These are phyloP conservation scores for Schizosaccharomyces versatilis DNA, from an alignment of 1,139 yeast genomes.

Conservation along the genomic window DNA sequence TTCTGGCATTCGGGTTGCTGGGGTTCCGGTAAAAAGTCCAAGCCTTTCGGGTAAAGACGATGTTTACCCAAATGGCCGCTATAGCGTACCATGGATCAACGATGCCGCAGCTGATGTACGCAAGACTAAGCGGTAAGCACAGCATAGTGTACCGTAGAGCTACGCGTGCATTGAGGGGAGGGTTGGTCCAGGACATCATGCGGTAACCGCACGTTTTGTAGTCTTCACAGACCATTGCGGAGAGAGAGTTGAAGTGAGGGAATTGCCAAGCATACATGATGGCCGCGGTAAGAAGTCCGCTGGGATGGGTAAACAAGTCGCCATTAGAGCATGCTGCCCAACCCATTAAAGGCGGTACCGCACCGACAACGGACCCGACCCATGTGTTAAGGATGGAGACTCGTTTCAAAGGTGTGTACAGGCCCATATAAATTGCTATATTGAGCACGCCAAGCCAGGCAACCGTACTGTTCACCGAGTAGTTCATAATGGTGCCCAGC, in stretches of 20 bases:
- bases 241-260: conserved; percentile 85
- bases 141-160: conserved; percentile 67
- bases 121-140: conserved; percentile 85
- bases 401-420: conserved; percentile 76
- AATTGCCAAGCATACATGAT: conserved; percentile 93
- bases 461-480: conserved; percentile 47
- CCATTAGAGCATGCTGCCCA: conserved; percentile 72
- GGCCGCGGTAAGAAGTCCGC: conserved; percentile 44
- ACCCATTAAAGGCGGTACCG: conserved; percentile 96
- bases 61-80: conserved; percentile 63
- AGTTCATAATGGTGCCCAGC: conserved; percentile 44
- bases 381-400: conserved; percentile 74
- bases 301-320: conserved; percentile 10
- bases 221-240: conserved; percentile 72
- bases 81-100: conserved; percentile 63
- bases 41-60: conserved; percentile 67
- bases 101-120: conserved; percentile 52
- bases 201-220: conserved; percentile 84
- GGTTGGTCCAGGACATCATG: conserved; percentile 89
- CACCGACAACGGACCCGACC: conserved; percentile 97
- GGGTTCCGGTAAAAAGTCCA: conserved; percentile 47
- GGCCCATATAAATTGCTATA: conserved; percentile 66
- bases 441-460: conserved; percentile 57
- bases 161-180: conserved; percentile 77
- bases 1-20: conserved; percentile 39